Evolutionary conservation across 805 yeast species (phyloP).

Genomic region (Candida nanaspora): DNA sequence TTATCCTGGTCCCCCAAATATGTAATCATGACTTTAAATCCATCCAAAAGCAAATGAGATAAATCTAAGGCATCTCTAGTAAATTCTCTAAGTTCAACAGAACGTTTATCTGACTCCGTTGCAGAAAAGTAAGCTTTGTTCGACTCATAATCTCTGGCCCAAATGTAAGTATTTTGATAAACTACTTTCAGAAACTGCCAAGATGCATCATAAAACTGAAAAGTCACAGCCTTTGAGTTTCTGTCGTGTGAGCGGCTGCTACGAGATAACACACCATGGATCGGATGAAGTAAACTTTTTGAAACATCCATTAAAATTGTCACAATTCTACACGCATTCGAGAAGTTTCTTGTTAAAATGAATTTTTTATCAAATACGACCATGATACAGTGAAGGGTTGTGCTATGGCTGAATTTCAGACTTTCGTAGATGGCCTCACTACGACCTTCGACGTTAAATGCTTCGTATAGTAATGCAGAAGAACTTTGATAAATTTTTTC

Average conservation of each 20-base stretch:
- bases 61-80: conserved; percentile 82
- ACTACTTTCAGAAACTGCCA: conserved; percentile 73
- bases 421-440: conserved; percentile 61
- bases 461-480: conserved; percentile 63
- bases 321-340: conserved; percentile 41
- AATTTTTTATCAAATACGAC: conserved; percentile 7
- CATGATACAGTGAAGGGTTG: conserved; percentile 40
- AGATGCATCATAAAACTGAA: conserved; percentile 54
- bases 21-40: conserved; percentile 37
- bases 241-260: neutral
- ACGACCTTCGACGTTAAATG: conserved; percentile 75
- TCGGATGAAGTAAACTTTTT: conserved; percentile 56
- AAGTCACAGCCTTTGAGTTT: conserved; percentile 18
- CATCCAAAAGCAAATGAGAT: conserved; percentile 59
- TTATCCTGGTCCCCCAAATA: conserved; percentile 19
- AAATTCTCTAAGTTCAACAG: conserved; percentile 42
- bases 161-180: conserved; percentile 56
- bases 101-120: conserved; percentile 15
- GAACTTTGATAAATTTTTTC: conserved; percentile 57
- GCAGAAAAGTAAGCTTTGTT: conserved; percentile 13
- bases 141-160: conserved; percentile 50
- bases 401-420: conserved; percentile 35
- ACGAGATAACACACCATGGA: conserved; percentile 41
- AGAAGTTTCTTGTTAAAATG: conserved; percentile 11
- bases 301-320: conserved; percentile 70